A percentile compares a stretch with the other conserved stretches of the same genome.
phyloP scores from a whole-genome alignment of 2,329 filamentous ascomycete species.

The Ceratocystis cubensis region DNA sequence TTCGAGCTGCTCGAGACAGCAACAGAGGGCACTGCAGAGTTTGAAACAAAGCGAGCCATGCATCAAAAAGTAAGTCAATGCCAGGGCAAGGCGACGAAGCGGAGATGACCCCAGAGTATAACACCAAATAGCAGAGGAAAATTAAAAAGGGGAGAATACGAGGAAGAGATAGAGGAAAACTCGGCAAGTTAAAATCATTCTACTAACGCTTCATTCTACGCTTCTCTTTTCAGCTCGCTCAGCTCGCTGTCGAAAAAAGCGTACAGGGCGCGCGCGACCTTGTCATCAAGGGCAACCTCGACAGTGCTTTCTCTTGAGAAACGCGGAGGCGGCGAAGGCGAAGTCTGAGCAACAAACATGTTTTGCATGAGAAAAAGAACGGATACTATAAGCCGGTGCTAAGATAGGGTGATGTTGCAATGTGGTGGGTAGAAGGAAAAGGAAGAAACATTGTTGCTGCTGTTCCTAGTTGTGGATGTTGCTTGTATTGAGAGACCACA shows the following conservation, averaged over 20 bases:
- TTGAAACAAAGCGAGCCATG: constrained; percentile 21
- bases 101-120: not conserved
- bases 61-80: constrained; percentile 24
- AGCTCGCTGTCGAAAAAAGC: not conserved
- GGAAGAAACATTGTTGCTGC: not conserved
- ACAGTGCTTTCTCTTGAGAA: not conserved
- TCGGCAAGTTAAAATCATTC: not conserved
- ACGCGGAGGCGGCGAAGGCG: constrained; percentile 7
- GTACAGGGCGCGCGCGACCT: not conserved
- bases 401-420: not conserved
- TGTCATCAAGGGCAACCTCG: not conserved
- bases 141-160: not conserved
- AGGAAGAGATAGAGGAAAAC: not conserved
- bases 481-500: not conserved
- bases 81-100: not conserved
- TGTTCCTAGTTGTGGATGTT: no score
- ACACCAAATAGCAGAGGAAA: not conserved
- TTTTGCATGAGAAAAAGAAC: not conserved
- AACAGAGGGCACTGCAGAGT: constrained; percentile 23
- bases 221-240: not conserved
- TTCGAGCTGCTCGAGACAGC: constrained; percentile 27
- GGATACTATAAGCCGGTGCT: not conserved
- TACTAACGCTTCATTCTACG: not conserved
- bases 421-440: not conserved
- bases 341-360: constrained; percentile 4